Base-by-base conservation (phyloP, 345 rosid genomes). In the Citrus cavaleriei region DNA sequence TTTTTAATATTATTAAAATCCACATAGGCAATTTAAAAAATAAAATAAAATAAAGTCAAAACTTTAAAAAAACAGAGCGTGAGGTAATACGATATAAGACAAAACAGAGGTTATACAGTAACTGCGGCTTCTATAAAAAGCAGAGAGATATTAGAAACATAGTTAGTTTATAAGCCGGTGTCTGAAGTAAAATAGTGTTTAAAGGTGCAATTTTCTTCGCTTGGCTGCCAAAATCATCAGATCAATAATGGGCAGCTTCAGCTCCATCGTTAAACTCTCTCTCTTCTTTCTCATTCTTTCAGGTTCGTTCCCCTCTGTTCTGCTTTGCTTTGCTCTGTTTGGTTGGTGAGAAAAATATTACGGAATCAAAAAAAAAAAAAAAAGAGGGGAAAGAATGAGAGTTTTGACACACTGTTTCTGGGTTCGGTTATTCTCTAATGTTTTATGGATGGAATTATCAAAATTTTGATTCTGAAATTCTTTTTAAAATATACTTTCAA, bases 261-360 rank as follows among this genome's bases (percentile, higher is more conserved):
- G 18, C 72, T 78, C 82, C 80, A 63, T 81, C 80, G 16, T 59
- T 58, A 75, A 34, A 76, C 58, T 81, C 54, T 77, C 81, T 72
- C 74, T 90, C 71, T 22, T 91, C 68, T 80, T 86, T 63, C 79
- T 87, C 71, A 16, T 66, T 51, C 83, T 91, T 83, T 87, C 93
- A 91, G 92, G 95, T 93, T 77, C 13, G 64, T 76, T 70, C 76
- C 46, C n/a, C 28, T 67, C 58, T 5, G 22, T 3, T 6, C 10
- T 59, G 10, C 69, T 32, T 60, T 30, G 34, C 9, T 64, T n/a
- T 69, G 4, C 51, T 54, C 76, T 65, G 60, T 37, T 84, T 63
- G 70, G 34, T 55, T 70, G 16, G 21, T 30, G 0, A n/a, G 65
- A 34, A 57, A 77, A 18, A 34, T 4, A 25, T 4, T 16, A 42